Evolutionary conservation across 768 basidiomycete species (phyloP), one percentile per base, ranked within the genome.

Genomic region (Hortiboletus campestris): DNA sequence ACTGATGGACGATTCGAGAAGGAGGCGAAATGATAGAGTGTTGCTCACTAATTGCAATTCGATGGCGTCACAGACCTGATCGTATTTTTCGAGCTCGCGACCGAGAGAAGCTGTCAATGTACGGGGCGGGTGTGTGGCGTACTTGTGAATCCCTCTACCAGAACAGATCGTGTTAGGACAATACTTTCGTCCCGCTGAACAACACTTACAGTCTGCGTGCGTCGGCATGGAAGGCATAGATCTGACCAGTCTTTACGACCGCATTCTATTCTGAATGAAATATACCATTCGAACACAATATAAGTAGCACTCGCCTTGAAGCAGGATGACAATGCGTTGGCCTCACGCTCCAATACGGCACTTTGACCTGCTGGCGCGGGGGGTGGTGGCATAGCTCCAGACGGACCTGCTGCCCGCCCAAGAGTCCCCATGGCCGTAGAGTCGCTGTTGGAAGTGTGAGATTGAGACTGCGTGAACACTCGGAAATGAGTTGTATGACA

Each of bases 61-160:
- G 47, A 93, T 82, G 2, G 84, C 75, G 65, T 93, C 91, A 63
- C 88, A 89, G 6, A 91, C 58, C 62, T 90, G 88, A 63, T 92
- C 89, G 61, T 87, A 92, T 63, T 81, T 86, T 66, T 91, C 88
- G 4, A 91, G 75, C 64, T 90, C 88, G 36, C 81, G 81, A 16
- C 89, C 85, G 34, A 93, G 76, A 17, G 86, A 78, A 4, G 82
- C 74, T 4, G 81, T 84, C 13, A 91, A 66, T 22, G 84, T 77
- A n/a, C 74, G 82, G 11, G 89, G 88, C 25, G 90, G 88, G 54
- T 78, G 70, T 4, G 80, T 77, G 3, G 82, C 79, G 61, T 85
- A 76, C 47, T 79, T 78, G 46, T 79, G 75, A 43, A 90, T 78
- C 12, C 79, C 80, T 42, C 89, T 90, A 53, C 9, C 29, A 31